phyloP scores from a whole-genome alignment of 2,329 filamentous ascomycete species.

The Aspergillus quadrilineatus region DNA sequence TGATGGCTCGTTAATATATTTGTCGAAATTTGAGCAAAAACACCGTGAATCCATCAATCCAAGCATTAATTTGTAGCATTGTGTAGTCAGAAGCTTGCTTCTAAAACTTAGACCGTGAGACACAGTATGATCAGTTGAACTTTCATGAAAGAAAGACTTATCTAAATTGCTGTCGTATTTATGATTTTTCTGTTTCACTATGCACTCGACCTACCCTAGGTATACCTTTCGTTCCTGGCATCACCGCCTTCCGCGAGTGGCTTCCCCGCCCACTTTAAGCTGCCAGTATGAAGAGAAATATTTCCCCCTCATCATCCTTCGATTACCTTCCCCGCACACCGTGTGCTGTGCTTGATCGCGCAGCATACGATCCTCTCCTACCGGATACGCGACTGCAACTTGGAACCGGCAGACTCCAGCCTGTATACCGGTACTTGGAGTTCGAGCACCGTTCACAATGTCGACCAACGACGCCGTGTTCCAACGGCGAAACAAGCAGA shows the following conservation, averaged over 20 bases:
- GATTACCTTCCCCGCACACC: slow-evolving; percentile 18
- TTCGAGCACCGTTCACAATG: slow-evolving; percentile 13
- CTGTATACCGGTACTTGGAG: neutral
- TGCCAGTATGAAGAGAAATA: slow-evolving; percentile 16
- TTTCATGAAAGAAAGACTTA: too few species aligned
- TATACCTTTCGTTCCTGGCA: neutral
- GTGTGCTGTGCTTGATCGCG: slow-evolving; percentile 27
- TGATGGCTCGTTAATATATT: too few species aligned
- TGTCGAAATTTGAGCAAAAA: too few species aligned
- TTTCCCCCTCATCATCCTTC: slow-evolving; percentile 16
- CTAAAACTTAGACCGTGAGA: too few species aligned
- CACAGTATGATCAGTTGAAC: too few species aligned
- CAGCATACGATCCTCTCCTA: slow-evolving; percentile 21
- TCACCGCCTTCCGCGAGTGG: slow-evolving; percentile 24
- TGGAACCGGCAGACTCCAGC: neutral
- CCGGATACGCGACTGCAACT: neutral
- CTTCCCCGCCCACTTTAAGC: slow-evolving; percentile 17
- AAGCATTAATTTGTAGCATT: too few species aligned
- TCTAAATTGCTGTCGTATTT: too few species aligned
- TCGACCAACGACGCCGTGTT: slow-evolving; percentile 41
- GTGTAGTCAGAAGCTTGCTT: too few species aligned
- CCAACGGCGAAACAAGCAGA: slow-evolving; percentile 49
- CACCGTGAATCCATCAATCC: too few species aligned
- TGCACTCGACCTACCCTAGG: too few species aligned
- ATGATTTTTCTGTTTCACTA: too few species aligned